Evolutionary conservation across 768 basidiomycete species (phyloP).

Genomic region (Amanita rimosa): DNA sequence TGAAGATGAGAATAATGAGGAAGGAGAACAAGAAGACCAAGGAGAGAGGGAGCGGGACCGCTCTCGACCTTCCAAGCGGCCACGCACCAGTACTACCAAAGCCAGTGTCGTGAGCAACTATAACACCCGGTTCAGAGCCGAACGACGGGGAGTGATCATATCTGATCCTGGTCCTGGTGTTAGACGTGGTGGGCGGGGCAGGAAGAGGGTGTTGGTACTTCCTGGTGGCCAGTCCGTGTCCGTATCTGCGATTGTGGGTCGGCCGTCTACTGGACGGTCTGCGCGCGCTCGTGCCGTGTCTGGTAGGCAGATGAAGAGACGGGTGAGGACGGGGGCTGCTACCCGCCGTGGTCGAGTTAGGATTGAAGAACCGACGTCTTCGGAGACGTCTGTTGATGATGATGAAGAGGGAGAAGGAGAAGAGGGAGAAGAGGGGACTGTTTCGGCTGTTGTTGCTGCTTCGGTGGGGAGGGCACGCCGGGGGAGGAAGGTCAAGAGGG

Average conservation of each 20-base stretch:
- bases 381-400: no score
- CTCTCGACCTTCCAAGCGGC: not conserved
- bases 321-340: not conserved
- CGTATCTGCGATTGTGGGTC: not conserved
- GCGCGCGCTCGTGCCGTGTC: not conserved
- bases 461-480: no score
- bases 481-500: not conserved
- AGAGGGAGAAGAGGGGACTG: no score
- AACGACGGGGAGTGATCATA: not conserved
- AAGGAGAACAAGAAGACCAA: not conserved
- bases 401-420: no score
- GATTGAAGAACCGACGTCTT: no score
- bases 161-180: constrained; percentile 1
- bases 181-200: not conserved
- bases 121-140: constrained; percentile 6
- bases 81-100: not conserved
- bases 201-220: not conserved
- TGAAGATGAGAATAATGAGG: not conserved
- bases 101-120: not conserved
- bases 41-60: not conserved
- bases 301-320: not conserved
- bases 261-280: not conserved
- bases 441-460: no score
- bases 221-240: not conserved
- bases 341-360: no score